Conservation (phyloP, 2,329 filamentous ascomycete species). For the Esteya vermicola region DNA sequence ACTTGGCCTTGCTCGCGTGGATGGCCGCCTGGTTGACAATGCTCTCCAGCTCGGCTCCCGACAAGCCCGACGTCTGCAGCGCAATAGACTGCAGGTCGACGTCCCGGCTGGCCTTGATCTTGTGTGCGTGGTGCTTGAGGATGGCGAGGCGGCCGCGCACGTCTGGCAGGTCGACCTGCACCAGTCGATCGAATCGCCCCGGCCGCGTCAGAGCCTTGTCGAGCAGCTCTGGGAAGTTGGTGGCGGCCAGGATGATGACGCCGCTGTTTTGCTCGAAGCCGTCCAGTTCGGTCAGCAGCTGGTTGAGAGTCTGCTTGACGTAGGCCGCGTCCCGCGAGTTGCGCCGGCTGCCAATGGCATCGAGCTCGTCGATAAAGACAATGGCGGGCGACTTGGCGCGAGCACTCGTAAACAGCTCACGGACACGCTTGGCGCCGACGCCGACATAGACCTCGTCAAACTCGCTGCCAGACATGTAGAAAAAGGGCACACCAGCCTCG, state of each 20-base stretch:
- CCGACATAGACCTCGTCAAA: constrained; percentile 98
- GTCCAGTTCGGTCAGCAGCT: constrained; percentile 90
- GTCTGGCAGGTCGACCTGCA: constrained; percentile 78
- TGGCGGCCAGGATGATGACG: constrained; percentile 91
- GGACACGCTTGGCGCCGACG: constrained; percentile 66
- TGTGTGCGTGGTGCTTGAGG: constrained; percentile 83
- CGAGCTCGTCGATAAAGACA: constrained; percentile 73
- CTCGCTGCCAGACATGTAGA: constrained; percentile 99
- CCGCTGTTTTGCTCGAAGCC: constrained; percentile 91
- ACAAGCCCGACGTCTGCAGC: constrained; percentile 78
- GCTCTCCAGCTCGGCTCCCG: constrained; percentile 91
- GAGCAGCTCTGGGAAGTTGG: constrained; percentile 86
- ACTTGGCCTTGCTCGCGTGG: constrained; percentile 79
- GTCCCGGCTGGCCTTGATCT: constrained; percentile 66
- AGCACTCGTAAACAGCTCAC: constrained; percentile 33
- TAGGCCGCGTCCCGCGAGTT: constrained; percentile 90
- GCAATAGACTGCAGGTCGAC: constrained; percentile 78
- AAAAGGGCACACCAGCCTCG: constrained; percentile 95
- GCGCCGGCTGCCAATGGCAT: constrained; percentile 86
- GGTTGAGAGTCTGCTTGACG: constrained; percentile 93
- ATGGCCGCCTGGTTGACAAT: constrained; percentile 93
- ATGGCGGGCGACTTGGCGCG: constrained; percentile 38
- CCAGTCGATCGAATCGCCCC: constrained; percentile 89
- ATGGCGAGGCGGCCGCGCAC: constrained; percentile 88
- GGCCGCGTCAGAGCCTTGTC: constrained; percentile 92